Percentiles rank a stretch among this genome's conserved stretches.
These are phyloP conservation scores for Wolfiporia cocos DNA, from an alignment of 1,284 basidiomycete genomes.

Conservation along the genomic window DNA sequence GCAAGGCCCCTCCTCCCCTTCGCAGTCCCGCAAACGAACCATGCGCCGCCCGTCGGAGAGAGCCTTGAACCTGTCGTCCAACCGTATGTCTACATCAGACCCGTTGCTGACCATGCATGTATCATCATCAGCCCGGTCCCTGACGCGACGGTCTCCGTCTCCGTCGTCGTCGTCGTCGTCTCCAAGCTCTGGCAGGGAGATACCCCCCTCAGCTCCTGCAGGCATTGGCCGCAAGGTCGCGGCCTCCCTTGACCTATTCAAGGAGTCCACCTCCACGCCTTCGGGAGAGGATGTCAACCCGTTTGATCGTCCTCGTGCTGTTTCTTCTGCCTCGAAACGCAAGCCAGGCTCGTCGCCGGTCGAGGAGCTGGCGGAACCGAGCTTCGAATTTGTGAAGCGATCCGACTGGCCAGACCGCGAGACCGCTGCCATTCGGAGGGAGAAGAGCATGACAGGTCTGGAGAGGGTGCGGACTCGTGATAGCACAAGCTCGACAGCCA, in stretches of 20 bases:
- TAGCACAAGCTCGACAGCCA: constrained; percentile 26
- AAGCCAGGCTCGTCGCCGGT: constrained; percentile 39
- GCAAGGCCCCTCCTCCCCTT: constrained; percentile 15
- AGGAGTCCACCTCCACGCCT: constrained; percentile 51
- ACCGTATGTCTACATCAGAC: constrained; percentile 21
- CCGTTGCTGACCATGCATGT: constrained; percentile 20
- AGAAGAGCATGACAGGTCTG: constrained; percentile 54
- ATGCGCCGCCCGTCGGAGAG: constrained; percentile 22
- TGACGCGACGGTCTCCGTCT: constrained; percentile 32
- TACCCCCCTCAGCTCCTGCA: constrained; percentile 22
- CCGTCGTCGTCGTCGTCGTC: constrained; percentile 35
- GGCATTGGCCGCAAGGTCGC: constrained; percentile 76
- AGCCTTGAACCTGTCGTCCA: constrained; percentile 21
- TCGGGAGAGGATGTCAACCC: constrained; percentile 34
- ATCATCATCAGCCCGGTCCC: constrained; percentile 26
- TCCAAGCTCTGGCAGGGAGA: constrained; percentile 16
- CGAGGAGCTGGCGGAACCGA: constrained; percentile 53
- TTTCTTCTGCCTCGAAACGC: constrained; percentile 28
- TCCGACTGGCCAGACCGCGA: constrained; percentile 78
- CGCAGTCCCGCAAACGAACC: constrained; percentile 14
- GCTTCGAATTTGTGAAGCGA: constrained; percentile 75
- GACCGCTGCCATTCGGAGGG: constrained; percentile 55
- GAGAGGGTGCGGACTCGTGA: constrained; percentile 51
- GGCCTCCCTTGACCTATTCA: constrained; percentile 72
- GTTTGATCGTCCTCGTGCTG: constrained; percentile 22